These are phyloP conservation scores for Catharanthus roseus DNA, from an alignment of 257 asterid genomes.

Conservation along the genomic window DNA sequence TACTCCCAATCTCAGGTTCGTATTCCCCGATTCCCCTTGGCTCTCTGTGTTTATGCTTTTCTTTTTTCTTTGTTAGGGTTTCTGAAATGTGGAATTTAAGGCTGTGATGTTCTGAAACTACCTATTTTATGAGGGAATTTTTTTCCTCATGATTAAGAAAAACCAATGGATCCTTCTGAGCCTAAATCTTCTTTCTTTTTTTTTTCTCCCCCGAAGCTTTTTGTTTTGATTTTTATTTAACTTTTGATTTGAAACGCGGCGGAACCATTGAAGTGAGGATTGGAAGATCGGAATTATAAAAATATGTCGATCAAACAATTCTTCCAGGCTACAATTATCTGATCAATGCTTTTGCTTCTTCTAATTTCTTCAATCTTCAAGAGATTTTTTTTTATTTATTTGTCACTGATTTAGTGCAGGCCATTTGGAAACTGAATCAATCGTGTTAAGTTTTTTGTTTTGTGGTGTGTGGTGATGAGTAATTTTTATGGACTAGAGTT, in stretches of 20 bases:
- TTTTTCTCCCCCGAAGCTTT: neutral
- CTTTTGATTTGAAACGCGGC: neutral
- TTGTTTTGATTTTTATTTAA: neutral
- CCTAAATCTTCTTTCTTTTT: conserved; percentile 1
- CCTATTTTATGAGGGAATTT: conserved; percentile 66
- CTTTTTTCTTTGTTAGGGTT: neutral
- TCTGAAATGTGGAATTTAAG: neutral
- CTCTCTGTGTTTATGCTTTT: neutral
- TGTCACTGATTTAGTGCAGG: too few species aligned
- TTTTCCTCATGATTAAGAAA: conserved; percentile 47
- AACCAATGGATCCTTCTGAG: conserved; percentile 99
- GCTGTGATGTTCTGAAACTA: conserved; percentile 65
- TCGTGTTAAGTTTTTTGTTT: too few species aligned
- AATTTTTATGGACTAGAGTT: too few species aligned
- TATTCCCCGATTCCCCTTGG: neutral
- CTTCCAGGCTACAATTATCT: conserved; percentile 84
- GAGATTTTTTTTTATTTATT: too few species aligned
- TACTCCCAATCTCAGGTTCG: neutral
- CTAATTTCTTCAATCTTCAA: neutral
- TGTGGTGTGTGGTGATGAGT: too few species aligned
- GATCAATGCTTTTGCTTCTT: conserved; percentile 40
- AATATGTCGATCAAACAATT: conserved; percentile 43
- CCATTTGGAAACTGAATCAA: too few species aligned
- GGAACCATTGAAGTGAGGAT: conserved; percentile 46
- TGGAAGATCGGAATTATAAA: conserved; percentile 25